Conservation (phyloP, 257 asterid species). For the Voacanga thouarsii region DNA sequence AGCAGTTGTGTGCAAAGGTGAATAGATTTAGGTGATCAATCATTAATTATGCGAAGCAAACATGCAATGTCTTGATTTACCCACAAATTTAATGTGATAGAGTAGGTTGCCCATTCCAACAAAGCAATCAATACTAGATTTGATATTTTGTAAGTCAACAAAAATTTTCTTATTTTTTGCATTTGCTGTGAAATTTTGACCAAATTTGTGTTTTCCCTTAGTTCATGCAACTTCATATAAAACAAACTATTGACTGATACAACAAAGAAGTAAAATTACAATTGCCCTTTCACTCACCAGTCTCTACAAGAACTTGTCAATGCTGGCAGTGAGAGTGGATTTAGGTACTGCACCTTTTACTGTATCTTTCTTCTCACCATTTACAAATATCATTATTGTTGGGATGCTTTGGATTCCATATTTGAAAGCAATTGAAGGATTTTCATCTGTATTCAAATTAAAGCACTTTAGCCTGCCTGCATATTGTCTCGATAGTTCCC, state of each 20-base stretch:
- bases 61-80: neutral
- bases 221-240: neutral
- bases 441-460: conserved; percentile 28
- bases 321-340: conserved; percentile 23
- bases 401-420: conserved; percentile 37
- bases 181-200: neutral
- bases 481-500: conserved; percentile 26
- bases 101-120: neutral
- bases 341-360: conserved; percentile 35
- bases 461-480: conserved; percentile 17
- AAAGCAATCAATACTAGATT: neutral
- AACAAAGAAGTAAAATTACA: neutral
- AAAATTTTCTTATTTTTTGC: neutral
- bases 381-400: conserved; percentile 23
- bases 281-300: neutral
- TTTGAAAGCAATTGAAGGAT: conserved; percentile 20
- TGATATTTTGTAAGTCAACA: neutral
- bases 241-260: neutral
- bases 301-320: conserved; percentile 28
- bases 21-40: neutral
- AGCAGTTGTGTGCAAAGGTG: neutral
- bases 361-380: conserved; percentile 31
- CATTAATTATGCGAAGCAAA: neutral
- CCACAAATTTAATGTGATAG: neutral
- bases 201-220: neutral